These are phyloP conservation scores for Penicilliopsis zonata DNA, from an alignment of 495 filamentous ascomycete genomes.

Conservation along the genomic window DNA sequence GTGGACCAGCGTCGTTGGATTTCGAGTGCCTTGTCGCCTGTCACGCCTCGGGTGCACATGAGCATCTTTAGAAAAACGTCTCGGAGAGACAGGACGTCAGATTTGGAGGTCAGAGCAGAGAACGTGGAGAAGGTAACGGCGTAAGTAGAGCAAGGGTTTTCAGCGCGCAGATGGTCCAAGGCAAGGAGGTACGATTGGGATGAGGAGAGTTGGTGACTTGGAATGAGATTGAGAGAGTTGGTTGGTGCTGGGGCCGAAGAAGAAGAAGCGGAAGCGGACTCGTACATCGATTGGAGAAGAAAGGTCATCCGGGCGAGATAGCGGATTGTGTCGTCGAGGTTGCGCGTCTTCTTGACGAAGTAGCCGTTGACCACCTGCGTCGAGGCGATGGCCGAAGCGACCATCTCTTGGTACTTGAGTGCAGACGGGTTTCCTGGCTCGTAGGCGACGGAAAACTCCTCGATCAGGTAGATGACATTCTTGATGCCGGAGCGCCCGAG, in stretches of 20 bases:
- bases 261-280: conserved; percentile 12
- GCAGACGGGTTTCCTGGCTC: conserved; percentile 24
- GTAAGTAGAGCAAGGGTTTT: conserved; percentile 37
- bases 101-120: conserved; percentile 60
- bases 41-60: conserved; percentile 70
- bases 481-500: conserved; percentile 57
- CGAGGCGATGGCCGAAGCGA: conserved; percentile 63
- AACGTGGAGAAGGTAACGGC: conserved; percentile 65
- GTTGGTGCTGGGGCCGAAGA: too few relatives aligned
- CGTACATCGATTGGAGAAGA: conserved; percentile 54
- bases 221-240: conserved; percentile 39
- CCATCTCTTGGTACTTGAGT: conserved; percentile 48
- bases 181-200: conserved; percentile 58
- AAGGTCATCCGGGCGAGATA: conserved; percentile 69
- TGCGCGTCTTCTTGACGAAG: conserved; percentile 67
- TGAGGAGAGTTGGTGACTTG: conserved; percentile 48
- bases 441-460: conserved; percentile 48
- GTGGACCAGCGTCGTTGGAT: conserved; percentile 68
- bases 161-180: conserved; percentile 41
- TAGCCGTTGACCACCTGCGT: conserved; percentile 76
- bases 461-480: conserved; percentile 73
- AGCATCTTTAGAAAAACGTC: conserved; percentile 80
- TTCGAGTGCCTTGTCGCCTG: conserved; percentile 70
- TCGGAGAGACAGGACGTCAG: conserved; percentile 56
- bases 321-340: conserved; percentile 68